Conservation (phyloP, 148 eudicot species). For the Oxyria digyna region DNA sequence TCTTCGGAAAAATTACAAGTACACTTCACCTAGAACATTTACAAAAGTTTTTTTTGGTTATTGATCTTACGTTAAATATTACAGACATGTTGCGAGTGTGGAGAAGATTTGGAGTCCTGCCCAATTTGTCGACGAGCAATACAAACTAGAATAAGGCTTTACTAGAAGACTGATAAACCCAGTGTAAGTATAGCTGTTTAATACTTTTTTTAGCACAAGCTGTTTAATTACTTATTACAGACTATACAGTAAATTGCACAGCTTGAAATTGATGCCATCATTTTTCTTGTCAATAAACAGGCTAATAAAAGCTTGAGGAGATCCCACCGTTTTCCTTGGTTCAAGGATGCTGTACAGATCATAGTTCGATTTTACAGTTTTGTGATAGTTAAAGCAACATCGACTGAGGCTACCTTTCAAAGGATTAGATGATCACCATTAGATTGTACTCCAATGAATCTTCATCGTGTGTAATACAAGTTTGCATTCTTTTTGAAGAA, state of each 20-base stretch:
- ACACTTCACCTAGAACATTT: neutral
- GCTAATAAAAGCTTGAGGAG: neutral
- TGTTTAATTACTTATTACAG: neutral
- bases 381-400: neutral
- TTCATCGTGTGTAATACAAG: neutral
- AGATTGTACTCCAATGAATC: neutral
- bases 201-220: too few species aligned
- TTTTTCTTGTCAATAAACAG: neutral
- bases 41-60: neutral
- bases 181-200: neutral
- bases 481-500: too few species aligned
- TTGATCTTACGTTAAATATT: neutral
- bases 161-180: conserved; percentile 15
- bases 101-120: conserved; percentile 50
- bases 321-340: neutral
- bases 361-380: neutral
- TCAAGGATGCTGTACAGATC: neutral
- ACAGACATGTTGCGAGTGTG: conserved; percentile 85
- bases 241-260: neutral
- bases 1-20: neutral
- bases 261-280: neutral
- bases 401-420: neutral
- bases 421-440: neutral
- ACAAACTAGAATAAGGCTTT: conserved; percentile 77
- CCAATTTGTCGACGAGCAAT: conserved; percentile 70